Evolutionary conservation across 1,139 yeast genomes (phyloP).

Genomic region (Debaryomyces sp.): DNA sequence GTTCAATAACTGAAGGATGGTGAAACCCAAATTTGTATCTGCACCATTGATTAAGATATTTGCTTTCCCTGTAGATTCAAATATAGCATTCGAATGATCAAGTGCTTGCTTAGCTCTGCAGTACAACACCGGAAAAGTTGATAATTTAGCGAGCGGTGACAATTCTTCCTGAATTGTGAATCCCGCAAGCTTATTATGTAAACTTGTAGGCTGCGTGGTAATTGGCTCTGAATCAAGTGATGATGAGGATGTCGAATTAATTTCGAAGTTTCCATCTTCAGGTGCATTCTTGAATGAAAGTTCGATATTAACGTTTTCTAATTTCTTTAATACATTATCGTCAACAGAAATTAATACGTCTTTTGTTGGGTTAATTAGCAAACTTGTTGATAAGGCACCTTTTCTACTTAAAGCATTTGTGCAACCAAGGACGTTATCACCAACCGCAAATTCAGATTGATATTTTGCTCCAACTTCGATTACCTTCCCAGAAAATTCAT

Average conservation of each 20-base stretch:
- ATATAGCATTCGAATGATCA: slow-evolving; percentile 22
- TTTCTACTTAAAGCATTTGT: slow-evolving; percentile 37
- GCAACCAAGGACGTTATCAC: slow-evolving; percentile 41
- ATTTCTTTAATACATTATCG: slow-evolving; percentile 24
- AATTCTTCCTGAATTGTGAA: slow-evolving; percentile 16
- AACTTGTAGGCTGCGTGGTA: neutral
- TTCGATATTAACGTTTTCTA: slow-evolving; percentile 22
- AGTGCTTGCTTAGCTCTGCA: slow-evolving; percentile 45
- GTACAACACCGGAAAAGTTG: slow-evolving; percentile 39
- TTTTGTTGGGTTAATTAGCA: slow-evolving; percentile 34
- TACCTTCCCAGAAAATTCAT: slow-evolving; percentile 43
- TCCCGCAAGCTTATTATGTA: slow-evolving; percentile 2
- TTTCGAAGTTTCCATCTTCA: slow-evolving; percentile 16
- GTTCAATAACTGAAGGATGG: slow-evolving; percentile 36
- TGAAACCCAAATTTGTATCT: slow-evolving; percentile 43
- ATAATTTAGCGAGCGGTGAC: slow-evolving; percentile 38
- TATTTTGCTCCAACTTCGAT: slow-evolving; percentile 34
- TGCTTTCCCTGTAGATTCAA: slow-evolving; percentile 18
- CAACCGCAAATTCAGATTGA: slow-evolving; percentile 26
- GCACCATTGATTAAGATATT: slow-evolving; percentile 48
- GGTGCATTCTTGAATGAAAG: slow-evolving; percentile 14
- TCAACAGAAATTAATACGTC: slow-evolving; percentile 36
- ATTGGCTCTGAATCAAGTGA: neutral
- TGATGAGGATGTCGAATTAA: slow-evolving; percentile 14
- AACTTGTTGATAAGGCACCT: slow-evolving; percentile 41